Percentiles rank a stretch among this genome's conserved stretches.
Evolutionary conservation across 1,284 basidiomycete species (phyloP).

Genomic region (Sporisorium graminicola): DNA sequence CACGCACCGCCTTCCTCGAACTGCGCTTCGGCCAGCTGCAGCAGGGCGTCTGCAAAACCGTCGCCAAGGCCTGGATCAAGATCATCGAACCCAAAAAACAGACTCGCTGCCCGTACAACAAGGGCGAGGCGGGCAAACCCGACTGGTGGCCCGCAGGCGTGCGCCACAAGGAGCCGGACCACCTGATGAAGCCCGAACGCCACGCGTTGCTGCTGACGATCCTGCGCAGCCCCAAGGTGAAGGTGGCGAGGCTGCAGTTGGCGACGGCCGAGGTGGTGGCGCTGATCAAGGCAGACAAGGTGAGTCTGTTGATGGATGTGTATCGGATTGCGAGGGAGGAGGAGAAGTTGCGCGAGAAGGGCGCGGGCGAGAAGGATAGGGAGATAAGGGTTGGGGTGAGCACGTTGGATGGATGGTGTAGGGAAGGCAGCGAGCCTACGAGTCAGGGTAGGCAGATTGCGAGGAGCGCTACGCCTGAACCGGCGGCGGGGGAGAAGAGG

Average conservation of each 20-base stretch:
- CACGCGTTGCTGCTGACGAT: slow-evolving; percentile 72
- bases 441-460: slow-evolving; percentile 31
- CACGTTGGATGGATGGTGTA: slow-evolving; percentile 61
- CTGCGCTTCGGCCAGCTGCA: slow-evolving; percentile 71
- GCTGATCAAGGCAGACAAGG: slow-evolving; percentile 71
- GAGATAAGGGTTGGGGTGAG: slow-evolving; percentile 60
- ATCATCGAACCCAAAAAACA: slow-evolving; percentile 75
- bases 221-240: slow-evolving; percentile 70
- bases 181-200: slow-evolving; percentile 72
- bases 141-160: slow-evolving; percentile 74
- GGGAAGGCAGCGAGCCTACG: slow-evolving; percentile 16
- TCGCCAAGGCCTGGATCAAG: slow-evolving; percentile 72
- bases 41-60: slow-evolving; percentile 73
- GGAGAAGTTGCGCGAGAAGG: slow-evolving; percentile 57
- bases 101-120: slow-evolving; percentile 73
- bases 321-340: slow-evolving; percentile 72
- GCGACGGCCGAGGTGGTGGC: slow-evolving; percentile 72
- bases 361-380: slow-evolving; percentile 40
- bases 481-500: slow-evolving; percentile 7
- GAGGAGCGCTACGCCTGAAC: slow-evolving; percentile 31
- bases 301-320: slow-evolving; percentile 72
- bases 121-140: slow-evolving; percentile 72
- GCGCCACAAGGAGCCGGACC: slow-evolving; percentile 74
- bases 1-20: slow-evolving; percentile 65
- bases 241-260: slow-evolving; percentile 72